Evolutionary conservation across 2,329 filamentous ascomycete species (phyloP), one percentile per base, ranked within the genome.

Genomic region (Zymoseptoria pseudotritici): DNA sequence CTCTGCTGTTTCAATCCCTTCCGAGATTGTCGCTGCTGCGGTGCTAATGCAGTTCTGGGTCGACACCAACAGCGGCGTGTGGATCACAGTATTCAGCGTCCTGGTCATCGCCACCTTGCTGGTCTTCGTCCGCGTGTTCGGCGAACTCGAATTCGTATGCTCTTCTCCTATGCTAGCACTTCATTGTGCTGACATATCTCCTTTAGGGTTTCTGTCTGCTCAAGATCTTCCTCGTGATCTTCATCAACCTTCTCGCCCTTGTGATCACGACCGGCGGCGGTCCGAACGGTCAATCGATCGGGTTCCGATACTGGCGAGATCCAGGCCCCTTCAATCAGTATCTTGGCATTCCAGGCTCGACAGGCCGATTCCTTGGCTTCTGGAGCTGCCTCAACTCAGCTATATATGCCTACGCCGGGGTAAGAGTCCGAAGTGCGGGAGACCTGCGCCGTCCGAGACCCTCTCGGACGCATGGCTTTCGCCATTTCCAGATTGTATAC

Each of bases 361-460:
- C 60, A 11, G 63, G 64, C 7, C 61, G 55, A 2, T 66, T 66
- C 22, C 22, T 62, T 4, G 64, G 64, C 2, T 65, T 63, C 26
- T 66, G 61, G 59, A 55, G 54, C 9, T 61, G 59, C 2, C 58
- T 66, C 36, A 62, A 58, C 53, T 55, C 54, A 4, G 64, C 63
- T 11, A 36, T 65, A 5, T 65, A 65, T 65, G 79, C 83, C 36
- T 86, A 84, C 69, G 79, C 79, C 22, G 84, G 84, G 60, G 86
- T 83, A 24, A 84, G 86, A 71, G 74, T 24, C 31, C 5, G 56
- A 51, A 53, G 53, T 49, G 29, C 56, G 50, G 17, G 19, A 42
- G 46, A 21, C 54, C 36, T 42, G 36, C 36, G 36, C 11, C 2
- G 10, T 17, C 36, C 36, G 36, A 42, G 11, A 42, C 6, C 36